Evolutionary conservation across 345 rosid species (phyloP), one percentile per base, ranked within the genome.

Genomic region (Citrus maxima): DNA sequence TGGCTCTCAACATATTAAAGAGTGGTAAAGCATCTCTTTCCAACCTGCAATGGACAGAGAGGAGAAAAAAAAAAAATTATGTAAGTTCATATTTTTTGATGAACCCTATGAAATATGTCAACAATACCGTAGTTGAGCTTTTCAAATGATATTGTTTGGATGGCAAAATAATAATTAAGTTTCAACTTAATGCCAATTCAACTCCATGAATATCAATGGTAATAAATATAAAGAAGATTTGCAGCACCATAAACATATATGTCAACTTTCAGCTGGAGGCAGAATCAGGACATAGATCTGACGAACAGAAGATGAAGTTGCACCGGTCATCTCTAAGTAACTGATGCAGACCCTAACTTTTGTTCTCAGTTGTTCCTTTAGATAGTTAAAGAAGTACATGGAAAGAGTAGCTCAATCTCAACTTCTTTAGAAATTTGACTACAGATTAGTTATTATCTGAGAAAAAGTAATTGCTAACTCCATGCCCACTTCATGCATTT

Each of bases 1-100:
- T 90, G 63, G 77, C 86, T 86, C 93, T 92, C 88, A 94, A 80
- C 97, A 90, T 91, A 65, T 88, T 92, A 87, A 96, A 96, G 76
- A 96, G 95, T 13, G 98, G 98, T 73, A 92, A 82, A n/a, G 99
- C 97, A 82, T 93, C 98, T 87, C 95, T 93, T 88, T 89, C 85
- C 89, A 97, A 75, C 85, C 98, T 97, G 93, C 81, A 79, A 34
- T 5, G 7, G 67, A 59, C 10, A 67, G 61, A 42, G 7, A 70
- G 30, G 24, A 42, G 56, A 8, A 12, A 9, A 7, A 7, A 63
- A 12, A 7, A 40, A 35, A 35, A 16, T 28, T n/a, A 19, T 51
- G 8, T 1, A 28, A 54, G 24, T 30, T 21, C 21, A 21, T 34
- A 12, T 42, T 60, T 0, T 22, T 24, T 0, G 0, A 60, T 14